These are phyloP conservation scores for Cicer bijugum DNA, from an alignment of 306 rosid species.

Conservation along the genomic window DNA sequence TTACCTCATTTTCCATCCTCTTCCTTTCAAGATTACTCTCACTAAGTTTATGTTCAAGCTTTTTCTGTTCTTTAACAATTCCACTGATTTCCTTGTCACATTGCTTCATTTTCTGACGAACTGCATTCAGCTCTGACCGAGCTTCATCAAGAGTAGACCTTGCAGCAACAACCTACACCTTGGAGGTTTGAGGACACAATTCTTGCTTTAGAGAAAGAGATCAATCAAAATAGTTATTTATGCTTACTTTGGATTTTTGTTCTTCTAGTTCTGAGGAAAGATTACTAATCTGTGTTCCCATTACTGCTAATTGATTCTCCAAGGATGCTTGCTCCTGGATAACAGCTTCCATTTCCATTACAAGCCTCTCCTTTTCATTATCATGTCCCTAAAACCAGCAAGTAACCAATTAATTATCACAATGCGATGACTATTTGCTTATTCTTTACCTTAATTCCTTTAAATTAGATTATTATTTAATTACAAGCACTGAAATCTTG, in stretches of 20 bases:
- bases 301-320: slow-evolving; percentile 72
- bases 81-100: slow-evolving; percentile 75
- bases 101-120: slow-evolving; percentile 81
- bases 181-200: slow-evolving; percentile 43
- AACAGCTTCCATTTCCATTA: slow-evolving; percentile 92
- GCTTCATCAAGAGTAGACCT: slow-evolving; percentile 67
- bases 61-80: slow-evolving; percentile 72
- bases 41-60: slow-evolving; percentile 71
- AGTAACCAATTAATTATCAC: slow-evolving; percentile 37
- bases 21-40: slow-evolving; percentile 88
- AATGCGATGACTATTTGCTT: slow-evolving; percentile 16
- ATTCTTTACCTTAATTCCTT: background rate
- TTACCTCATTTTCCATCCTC: slow-evolving; percentile 96
- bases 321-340: slow-evolving; percentile 70
- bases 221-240: slow-evolving; percentile 31
- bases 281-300: slow-evolving; percentile 56
- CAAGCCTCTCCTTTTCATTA: slow-evolving; percentile 91
- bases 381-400: slow-evolving; percentile 74
- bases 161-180: slow-evolving; percentile 69
- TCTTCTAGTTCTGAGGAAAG: slow-evolving; percentile 73
- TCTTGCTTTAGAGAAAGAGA: slow-evolving; percentile 19
- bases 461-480: background rate
- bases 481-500: background rate
- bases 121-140: slow-evolving; percentile 62
- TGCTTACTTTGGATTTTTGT: slow-evolving; percentile 63